Evolutionary conservation across 495 filamentous ascomycete species (phyloP).

Genomic region (Apiosordaria backusii): DNA sequence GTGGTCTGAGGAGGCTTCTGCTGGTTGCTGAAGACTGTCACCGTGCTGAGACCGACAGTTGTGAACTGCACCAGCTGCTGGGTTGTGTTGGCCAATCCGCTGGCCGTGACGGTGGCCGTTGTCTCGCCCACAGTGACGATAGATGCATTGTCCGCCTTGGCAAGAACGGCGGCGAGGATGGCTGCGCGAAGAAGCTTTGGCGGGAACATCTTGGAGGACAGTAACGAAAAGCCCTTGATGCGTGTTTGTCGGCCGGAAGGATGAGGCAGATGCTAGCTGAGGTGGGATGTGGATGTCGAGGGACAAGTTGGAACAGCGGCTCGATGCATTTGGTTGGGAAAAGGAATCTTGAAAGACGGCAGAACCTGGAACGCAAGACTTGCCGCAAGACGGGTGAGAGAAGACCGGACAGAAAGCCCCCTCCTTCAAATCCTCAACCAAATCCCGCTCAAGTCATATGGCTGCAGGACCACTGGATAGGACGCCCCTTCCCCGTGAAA

Average conservation of each 20-base stretch:
- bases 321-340: not conserved
- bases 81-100: not conserved
- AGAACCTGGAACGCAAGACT: too few relatives aligned
- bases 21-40: slow-evolving; percentile 14
- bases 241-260: not conserved
- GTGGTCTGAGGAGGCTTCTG: not conserved
- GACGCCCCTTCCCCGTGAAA: not conserved
- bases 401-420: not conserved
- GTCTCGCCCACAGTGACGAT: not conserved
- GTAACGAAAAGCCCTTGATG: not conserved
- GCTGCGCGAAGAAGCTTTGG: slow-evolving; percentile 1
- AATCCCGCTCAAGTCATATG: not conserved
- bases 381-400: too few relatives aligned
- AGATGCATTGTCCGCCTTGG: not conserved
- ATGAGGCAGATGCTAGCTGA: not conserved
- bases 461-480: not conserved
- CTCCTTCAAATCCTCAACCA: not conserved
- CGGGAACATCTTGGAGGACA: not conserved
- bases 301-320: not conserved
- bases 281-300: not conserved
- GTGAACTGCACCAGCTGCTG: slow-evolving; percentile 4
- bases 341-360: not conserved
- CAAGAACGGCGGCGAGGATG: slow-evolving; percentile 1
- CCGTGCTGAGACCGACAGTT: slow-evolving; percentile 12
- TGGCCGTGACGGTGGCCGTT: not conserved